phyloP scores from a whole-genome alignment of 164 flowering plant genomes.

The Chimonanthus salicifolius region DNA sequence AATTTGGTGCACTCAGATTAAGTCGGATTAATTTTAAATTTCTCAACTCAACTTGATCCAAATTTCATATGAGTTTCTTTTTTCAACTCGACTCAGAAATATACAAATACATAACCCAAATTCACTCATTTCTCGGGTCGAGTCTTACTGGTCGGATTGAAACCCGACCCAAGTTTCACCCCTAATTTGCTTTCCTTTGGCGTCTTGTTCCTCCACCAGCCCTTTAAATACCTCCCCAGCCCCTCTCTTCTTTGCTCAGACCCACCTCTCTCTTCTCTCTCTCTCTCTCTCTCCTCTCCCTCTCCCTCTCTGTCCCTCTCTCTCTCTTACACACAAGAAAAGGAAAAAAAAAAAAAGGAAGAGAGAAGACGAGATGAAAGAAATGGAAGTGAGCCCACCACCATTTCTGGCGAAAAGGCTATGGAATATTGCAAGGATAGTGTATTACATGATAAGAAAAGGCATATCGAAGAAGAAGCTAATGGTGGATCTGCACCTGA shows the following conservation, averaged over 20 bases:
- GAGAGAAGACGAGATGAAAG: background rate
- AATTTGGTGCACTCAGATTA: too few relatives aligned
- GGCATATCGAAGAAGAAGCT: constrained; percentile 38
- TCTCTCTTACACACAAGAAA: background rate
- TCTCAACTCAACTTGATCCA: too few relatives aligned
- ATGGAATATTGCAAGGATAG: constrained; percentile 31
- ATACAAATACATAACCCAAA: background rate
- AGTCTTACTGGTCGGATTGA: too few relatives aligned
- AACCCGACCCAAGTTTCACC: too few relatives aligned
- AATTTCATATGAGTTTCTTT: too few relatives aligned
- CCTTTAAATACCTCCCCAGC: constrained; percentile 18
- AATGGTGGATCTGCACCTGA: constrained; percentile 32
- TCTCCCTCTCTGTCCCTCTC: background rate
- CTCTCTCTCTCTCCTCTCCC: background rate
- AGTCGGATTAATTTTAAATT: too few relatives aligned
- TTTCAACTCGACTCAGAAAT: too few relatives aligned
- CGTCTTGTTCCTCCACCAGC: too few relatives aligned
- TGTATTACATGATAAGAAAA: constrained; percentile 35
- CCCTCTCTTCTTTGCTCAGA: background rate
- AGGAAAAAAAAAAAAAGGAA: too few relatives aligned
- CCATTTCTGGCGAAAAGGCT: constrained; percentile 20
- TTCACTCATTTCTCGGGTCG: background rate
- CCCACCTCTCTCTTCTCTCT: background rate
- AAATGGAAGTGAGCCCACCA: constrained; percentile 22
- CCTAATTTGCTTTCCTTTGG: too few relatives aligned